phyloP scores from a whole-genome alignment of 768 basidiomycete species.

The Suillus occidentalis region DNA sequence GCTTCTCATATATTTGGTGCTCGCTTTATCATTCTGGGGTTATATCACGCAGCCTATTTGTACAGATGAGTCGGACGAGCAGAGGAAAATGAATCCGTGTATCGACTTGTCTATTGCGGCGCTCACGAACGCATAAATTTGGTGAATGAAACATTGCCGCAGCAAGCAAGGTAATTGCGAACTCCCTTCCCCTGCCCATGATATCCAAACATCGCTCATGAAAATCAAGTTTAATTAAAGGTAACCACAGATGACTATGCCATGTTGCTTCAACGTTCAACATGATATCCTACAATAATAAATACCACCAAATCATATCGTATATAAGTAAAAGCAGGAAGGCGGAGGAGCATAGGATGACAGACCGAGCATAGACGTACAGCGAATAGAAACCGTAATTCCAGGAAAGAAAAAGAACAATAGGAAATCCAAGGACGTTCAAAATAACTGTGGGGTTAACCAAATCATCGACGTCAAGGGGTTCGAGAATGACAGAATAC shows the following conservation, averaged over 20 bases:
- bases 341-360: slow-evolving; percentile 9
- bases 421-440: neutral
- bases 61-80: neutral
- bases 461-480: neutral
- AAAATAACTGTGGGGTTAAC: neutral
- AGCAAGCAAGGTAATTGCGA: neutral
- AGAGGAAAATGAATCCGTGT: neutral
- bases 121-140: neutral
- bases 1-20: neutral
- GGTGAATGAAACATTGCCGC: neutral
- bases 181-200: neutral
- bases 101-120: neutral
- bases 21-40: neutral
- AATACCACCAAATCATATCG: slow-evolving; percentile 1
- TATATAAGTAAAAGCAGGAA: slow-evolving; percentile 7
- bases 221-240: neutral
- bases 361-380: neutral
- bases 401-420: neutral
- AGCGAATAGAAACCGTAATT: neutral
- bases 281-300: slow-evolving; percentile 10
- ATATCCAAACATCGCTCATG: neutral
- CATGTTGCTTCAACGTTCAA: neutral
- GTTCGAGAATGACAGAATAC: slow-evolving; percentile 21
- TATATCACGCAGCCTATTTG: neutral
- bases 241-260: neutral